Conservation (phyloP, 257 asterid genomes). For the Nicotiana benthamiana region DNA sequence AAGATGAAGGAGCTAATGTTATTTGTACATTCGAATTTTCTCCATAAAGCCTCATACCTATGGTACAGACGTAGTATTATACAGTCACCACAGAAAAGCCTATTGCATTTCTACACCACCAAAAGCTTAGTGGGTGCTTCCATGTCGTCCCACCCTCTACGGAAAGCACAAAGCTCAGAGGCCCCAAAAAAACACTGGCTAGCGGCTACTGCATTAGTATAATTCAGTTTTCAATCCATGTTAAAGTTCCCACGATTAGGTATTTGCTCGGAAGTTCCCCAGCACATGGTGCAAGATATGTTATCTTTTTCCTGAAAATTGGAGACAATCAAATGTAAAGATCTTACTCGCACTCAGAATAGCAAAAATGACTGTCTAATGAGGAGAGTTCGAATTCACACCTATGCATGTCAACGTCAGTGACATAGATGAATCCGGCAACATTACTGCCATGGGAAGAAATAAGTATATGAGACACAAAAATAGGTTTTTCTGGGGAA, state of each 20-base stretch:
- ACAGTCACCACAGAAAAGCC: not conserved
- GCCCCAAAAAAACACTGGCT: not conserved
- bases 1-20: not conserved
- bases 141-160: not conserved
- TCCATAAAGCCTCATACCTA: not conserved
- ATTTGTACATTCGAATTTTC: not conserved
- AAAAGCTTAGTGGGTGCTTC: not conserved
- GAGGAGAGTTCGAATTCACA: constrained; percentile 16
- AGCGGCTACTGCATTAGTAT: not conserved
- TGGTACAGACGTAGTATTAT: not conserved
- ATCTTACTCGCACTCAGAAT: constrained; percentile 6
- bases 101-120: not conserved
- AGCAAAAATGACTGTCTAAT: not conserved
- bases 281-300: constrained; percentile 84
- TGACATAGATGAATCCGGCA: constrained; percentile 93
- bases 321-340: not conserved
- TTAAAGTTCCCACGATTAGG: constrained; percentile 73
- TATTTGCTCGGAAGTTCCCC: constrained; percentile 84
- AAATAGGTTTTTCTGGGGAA: too few relatives aligned
- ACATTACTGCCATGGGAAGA: constrained; percentile 46
- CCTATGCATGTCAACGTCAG: constrained; percentile 79
- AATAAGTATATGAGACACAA: not conserved
- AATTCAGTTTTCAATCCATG: constrained; percentile 65
- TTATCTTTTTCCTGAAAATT: constrained; percentile 61
- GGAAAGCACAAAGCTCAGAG: not conserved